phyloP scores from a whole-genome alignment of 1,139 yeast genomes.

The Sugiyamaella xylanicola region DNA sequence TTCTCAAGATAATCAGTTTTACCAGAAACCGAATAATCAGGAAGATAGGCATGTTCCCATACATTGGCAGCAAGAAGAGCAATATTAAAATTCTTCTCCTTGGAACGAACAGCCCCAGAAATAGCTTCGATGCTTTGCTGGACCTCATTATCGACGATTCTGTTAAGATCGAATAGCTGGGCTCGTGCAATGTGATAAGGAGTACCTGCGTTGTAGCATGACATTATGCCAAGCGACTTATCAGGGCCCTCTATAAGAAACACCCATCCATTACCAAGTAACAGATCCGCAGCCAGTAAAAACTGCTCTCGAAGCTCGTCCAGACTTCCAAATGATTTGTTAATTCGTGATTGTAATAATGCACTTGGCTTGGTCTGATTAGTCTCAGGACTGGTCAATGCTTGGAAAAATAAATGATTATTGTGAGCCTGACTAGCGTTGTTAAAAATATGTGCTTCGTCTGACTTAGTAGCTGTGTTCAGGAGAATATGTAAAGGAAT shows the following conservation, averaged over 20 bases:
- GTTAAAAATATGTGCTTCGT: constrained; percentile 74
- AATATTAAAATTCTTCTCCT: constrained; percentile 65
- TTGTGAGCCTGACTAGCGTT: constrained; percentile 90
- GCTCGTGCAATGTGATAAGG: constrained; percentile 80
- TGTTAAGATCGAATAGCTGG: constrained; percentile 75
- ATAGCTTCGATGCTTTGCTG: constrained; percentile 46
- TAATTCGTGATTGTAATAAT: constrained; percentile 39
- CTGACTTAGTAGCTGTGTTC: constrained; percentile 69
- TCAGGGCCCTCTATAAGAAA: constrained; percentile 75
- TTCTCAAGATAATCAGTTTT: constrained; percentile 71
- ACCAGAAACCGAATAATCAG: constrained; percentile 82
- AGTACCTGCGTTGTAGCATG: constrained; percentile 82
- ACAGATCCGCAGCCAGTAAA: constrained; percentile 56
- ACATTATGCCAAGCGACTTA: constrained; percentile 64
- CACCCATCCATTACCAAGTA: constrained; percentile 83
- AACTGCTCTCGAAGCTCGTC: constrained; percentile 58
- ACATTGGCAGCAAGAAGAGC: constrained; percentile 79
- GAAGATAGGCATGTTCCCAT: constrained; percentile 85
- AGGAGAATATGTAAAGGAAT: constrained; percentile 76
- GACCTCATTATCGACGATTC: constrained; percentile 43
- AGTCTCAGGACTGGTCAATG: constrained; percentile 46
- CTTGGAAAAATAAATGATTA: constrained; percentile 85
- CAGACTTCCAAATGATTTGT: constrained; percentile 47
- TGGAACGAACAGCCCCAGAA: constrained; percentile 48
- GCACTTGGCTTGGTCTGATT: constrained; percentile 41